Conservation (phyloP, 495 filamentous ascomycete species). For the Cetradonia linearis region DNA sequence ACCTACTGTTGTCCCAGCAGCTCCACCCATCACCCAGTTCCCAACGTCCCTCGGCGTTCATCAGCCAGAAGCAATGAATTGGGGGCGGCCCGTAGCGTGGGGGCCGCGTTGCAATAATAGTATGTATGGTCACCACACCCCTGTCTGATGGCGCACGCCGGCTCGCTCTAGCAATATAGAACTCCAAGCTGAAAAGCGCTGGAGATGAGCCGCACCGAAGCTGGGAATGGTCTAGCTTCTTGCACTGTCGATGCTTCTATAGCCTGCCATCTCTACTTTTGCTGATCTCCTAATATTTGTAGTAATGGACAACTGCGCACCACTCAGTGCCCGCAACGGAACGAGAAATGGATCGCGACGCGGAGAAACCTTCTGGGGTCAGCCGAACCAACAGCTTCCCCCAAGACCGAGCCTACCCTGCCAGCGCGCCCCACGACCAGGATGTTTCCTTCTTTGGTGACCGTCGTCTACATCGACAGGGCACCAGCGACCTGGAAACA, state of each 20-base stretch:
- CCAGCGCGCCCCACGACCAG: background rate
- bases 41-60: no score
- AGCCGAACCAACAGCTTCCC: conserved; percentile 9
- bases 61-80: no score
- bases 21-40: no score
- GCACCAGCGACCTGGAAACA: conserved; percentile 6
- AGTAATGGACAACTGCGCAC: conserved; percentile 10
- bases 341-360: conserved; percentile 9
- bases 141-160: background rate
- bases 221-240: background rate
- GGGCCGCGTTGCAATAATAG: background rate
- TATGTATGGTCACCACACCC: background rate
- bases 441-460: background rate
- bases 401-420: conserved; percentile 5
- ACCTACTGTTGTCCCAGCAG: no score
- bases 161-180: background rate
- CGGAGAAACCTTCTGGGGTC: conserved; percentile 6
- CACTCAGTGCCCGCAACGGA: background rate
- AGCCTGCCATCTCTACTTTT: background rate
- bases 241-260: background rate
- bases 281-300: background rate
- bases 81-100: background rate
- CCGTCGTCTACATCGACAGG: background rate
- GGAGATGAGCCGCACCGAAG: conserved; percentile 8
- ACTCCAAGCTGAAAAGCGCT: conserved; percentile 6